Evolutionary conservation across 176 grass and related monocot species (phyloP), one percentile per base, ranked within the genome.

Genomic region (Calamus simplicifolius): DNA sequence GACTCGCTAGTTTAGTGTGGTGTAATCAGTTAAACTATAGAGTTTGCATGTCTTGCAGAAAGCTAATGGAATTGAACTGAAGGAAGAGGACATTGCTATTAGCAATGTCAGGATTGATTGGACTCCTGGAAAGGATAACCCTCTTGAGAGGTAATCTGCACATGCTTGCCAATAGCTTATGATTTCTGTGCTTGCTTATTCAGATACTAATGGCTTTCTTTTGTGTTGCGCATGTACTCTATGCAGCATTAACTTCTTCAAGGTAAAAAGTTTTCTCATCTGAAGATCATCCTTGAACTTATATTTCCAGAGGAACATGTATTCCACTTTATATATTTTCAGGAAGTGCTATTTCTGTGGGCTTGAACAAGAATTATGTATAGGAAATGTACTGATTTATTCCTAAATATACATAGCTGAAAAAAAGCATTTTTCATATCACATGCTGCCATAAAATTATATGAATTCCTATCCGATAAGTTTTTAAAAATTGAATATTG

Each of bases 101-200:
- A 82, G 87, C 80, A 96, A 96, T 78, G 72, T 96, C 5, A 96
- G 82, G 73, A 96, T 96, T 64, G 92, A 96, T 85, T 79, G 90
- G 70, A 96, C 92, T 30, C 83, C 78, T 63, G 92, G 92, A 68
- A 90, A 64, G 57, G 59, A 96, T 50, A 96, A 90, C 16, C 92
- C 92, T 56, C 80, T 96, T n/a, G 68, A 88, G 70, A 90, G 92
- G 92, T 96, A 64, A 54, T 21, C 18, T 49, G 29, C 21, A 59
- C 57, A 35, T 79, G 14, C 61, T 68, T 18, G 16, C 52, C 21
- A 28, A 27, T 58, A 43, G 35, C 35, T 43, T 1, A 29, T 68
- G 58, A 55, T 56, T 70, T 71, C 27, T 56, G 3, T 3, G 1
- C 35, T 43, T 2, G 8, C 8, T 13, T 43, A 2, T 43, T 43